Conservation (phyloP, 2,329 filamentous ascomycete genomes). For the Chaetomiaceae sp. region DNA sequence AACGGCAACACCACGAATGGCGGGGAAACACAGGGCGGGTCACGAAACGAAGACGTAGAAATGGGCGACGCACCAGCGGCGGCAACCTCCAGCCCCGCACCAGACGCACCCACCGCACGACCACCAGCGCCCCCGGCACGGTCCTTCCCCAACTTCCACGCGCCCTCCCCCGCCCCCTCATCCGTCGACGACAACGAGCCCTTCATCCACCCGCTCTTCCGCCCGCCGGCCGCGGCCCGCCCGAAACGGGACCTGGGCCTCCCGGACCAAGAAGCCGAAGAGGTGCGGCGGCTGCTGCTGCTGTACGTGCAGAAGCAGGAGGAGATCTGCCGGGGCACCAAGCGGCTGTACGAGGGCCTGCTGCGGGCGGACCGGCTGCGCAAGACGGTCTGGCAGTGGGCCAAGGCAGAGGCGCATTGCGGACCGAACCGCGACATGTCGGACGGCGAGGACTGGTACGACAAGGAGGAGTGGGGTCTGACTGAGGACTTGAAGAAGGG, state of each 20-base stretch:
- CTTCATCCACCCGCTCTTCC: constrained; percentile 71
- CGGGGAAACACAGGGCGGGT: background rate
- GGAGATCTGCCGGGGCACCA: constrained; percentile 68
- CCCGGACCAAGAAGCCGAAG: constrained; percentile 69
- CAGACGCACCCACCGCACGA: background rate
- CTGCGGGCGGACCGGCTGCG: constrained; percentile 68
- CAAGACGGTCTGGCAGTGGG: constrained; percentile 66
- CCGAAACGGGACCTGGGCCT: constrained; percentile 68
- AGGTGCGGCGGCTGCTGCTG: constrained; percentile 67
- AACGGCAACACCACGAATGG: constrained; percentile 1
- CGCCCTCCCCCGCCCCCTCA: background rate
- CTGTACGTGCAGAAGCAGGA: constrained; percentile 83
- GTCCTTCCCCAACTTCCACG: background rate
- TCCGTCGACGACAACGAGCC: constrained; percentile 41
- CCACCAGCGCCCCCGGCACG: background rate
- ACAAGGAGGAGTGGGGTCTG: constrained; percentile 73
- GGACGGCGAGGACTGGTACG: constrained; percentile 87
- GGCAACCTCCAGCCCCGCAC: background rate
- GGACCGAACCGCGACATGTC: constrained; percentile 68
- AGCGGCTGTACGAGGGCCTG: constrained; percentile 64
- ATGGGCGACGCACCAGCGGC: constrained; percentile 17
- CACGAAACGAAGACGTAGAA: constrained; percentile 13
- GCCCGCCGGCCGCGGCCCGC: constrained; percentile 55
- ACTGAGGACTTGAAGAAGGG: constrained; percentile 74
- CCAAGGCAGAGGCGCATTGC: constrained; percentile 71